Conservation (phyloP, 2,329 filamentous ascomycete genomes). For the Passalora sequoiae region DNA sequence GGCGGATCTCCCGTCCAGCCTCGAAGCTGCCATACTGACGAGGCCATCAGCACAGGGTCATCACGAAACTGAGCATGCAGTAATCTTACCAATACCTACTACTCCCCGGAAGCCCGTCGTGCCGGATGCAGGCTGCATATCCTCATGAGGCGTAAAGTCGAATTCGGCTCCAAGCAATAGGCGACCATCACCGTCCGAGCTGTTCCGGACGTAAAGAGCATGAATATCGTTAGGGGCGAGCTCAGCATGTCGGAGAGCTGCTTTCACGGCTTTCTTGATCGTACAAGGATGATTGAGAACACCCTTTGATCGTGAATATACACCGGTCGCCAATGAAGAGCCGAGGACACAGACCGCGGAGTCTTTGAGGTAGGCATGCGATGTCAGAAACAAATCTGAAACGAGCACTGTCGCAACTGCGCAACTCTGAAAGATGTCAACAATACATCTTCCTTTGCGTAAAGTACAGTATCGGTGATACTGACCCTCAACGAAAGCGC, state of each 20-base stretch:
- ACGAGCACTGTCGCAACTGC: constrained; percentile 24
- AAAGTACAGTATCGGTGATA: no score
- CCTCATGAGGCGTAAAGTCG: constrained; percentile 7
- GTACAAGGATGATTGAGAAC: constrained; percentile 10
- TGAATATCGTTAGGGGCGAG: constrained; percentile 19
- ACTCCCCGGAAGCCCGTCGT: constrained; percentile 17
- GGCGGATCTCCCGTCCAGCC: constrained; percentile 22
- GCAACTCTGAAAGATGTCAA: no score
- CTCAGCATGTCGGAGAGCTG: constrained; percentile 16
- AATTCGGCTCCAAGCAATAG: constrained; percentile 9
- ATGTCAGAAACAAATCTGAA: constrained; percentile 24
- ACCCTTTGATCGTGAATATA: constrained; percentile 11
- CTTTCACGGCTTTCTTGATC: constrained; percentile 10
- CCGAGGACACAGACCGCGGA: constrained; percentile 19
- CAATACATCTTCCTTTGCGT: no score
- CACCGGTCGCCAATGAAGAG: constrained; percentile 9
- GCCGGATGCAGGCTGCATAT: constrained; percentile 4
- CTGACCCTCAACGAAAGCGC: no score
- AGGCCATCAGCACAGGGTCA: not conserved
- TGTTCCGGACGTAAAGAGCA: constrained; percentile 16
- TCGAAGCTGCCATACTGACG: constrained; percentile 24
- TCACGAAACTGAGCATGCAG: not conserved
- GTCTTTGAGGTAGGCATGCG: constrained; percentile 27
- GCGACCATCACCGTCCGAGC: not conserved
- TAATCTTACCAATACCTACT: constrained; percentile 17